Evolutionary conservation across 2,329 filamentous ascomycete species (phyloP).

Genomic region (Aureobasidium vineae): DNA sequence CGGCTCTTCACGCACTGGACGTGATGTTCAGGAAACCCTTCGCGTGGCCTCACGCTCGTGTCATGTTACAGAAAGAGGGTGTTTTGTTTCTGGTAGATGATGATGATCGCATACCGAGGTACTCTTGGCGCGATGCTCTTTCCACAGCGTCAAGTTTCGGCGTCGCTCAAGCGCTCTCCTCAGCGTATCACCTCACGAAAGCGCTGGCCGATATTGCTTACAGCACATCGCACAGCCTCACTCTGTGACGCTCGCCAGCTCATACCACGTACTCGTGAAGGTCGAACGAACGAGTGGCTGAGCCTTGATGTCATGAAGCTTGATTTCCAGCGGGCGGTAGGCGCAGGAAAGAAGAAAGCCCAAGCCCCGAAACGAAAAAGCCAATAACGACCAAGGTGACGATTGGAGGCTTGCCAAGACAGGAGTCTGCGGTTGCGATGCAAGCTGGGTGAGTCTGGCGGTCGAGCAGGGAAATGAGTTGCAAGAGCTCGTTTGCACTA

Average conservation of each 20-base stretch:
- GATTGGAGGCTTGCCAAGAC: constrained; percentile 18
- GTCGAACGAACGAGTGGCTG: constrained; percentile 8
- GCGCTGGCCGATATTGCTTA: neutral
- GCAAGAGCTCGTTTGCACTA: constrained; percentile 22
- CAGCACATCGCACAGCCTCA: neutral
- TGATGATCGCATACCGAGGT: neutral
- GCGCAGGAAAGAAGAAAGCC: neutral
- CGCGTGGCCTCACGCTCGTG: neutral
- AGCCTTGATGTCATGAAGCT: constrained; percentile 18
- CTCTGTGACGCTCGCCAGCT: neutral
- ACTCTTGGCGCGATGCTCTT: neutral
- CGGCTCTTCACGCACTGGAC: no score
- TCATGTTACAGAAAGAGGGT: neutral
- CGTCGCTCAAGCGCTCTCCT: neutral
- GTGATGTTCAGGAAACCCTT: neutral
- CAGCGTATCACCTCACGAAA: neutral
- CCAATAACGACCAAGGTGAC: constrained; percentile 14
- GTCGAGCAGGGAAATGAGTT: constrained; percentile 23
- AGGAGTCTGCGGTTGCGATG: constrained; percentile 8
- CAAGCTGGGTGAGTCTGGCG: neutral
- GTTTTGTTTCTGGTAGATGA: constrained; percentile 12
- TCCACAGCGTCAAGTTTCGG: neutral
- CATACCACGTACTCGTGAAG: neutral
- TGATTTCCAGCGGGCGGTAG: neutral
- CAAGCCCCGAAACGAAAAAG: constrained; percentile 4